phyloP scores from a whole-genome alignment of 2,329 filamentous ascomycete species.

The Pseudogymnoascus sp. region DNA sequence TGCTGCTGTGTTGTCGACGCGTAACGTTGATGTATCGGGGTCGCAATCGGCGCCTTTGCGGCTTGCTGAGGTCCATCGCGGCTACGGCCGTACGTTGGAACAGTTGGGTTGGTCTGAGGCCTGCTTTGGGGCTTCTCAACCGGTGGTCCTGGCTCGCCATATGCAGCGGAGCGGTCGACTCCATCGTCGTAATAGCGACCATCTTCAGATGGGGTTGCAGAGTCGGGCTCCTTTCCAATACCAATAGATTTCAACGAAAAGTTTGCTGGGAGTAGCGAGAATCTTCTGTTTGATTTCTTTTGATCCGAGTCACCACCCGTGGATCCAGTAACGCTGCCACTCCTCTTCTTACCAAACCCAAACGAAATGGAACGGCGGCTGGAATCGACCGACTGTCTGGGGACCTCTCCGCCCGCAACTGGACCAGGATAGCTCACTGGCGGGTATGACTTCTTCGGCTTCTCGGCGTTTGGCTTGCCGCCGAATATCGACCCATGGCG shows the following conservation, averaged over 20 bases:
- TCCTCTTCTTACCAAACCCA: conserved; percentile 61
- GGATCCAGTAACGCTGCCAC: conserved; percentile 54
- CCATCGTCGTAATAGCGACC: conserved; percentile 18
- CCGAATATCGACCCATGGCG: conserved; percentile 76
- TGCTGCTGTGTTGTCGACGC: conserved; percentile 21
- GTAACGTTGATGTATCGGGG: conserved; percentile 35
- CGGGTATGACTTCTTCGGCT: conserved; percentile 63
- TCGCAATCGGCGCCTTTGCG: conserved; percentile 32
- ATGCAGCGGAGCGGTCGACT: conserved; percentile 20
- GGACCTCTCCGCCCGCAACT: conserved; percentile 40
- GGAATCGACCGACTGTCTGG: conserved; percentile 62
- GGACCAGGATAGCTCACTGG: conserved; percentile 83
- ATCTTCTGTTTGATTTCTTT: conserved; percentile 54
- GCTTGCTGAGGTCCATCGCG: conserved; percentile 27
- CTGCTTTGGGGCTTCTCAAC: not conserved
- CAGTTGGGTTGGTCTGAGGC: not conserved
- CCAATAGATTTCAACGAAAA: conserved; percentile 60
- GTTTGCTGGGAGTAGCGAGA: conserved; percentile 59
- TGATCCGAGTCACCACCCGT: conserved; percentile 35
- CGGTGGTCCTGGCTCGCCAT: conserved; percentile 13
- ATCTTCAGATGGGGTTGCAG: conserved; percentile 18
- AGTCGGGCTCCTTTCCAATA: conserved; percentile 42
- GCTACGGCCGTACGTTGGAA: conserved; percentile 20
- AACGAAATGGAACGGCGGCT: conserved; percentile 64
- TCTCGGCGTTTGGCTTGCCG: conserved; percentile 50